These are phyloP conservation scores for Heterobasidion parviporum DNA, from an alignment of 1,284 basidiomycete genomes.

Conservation along the genomic window DNA sequence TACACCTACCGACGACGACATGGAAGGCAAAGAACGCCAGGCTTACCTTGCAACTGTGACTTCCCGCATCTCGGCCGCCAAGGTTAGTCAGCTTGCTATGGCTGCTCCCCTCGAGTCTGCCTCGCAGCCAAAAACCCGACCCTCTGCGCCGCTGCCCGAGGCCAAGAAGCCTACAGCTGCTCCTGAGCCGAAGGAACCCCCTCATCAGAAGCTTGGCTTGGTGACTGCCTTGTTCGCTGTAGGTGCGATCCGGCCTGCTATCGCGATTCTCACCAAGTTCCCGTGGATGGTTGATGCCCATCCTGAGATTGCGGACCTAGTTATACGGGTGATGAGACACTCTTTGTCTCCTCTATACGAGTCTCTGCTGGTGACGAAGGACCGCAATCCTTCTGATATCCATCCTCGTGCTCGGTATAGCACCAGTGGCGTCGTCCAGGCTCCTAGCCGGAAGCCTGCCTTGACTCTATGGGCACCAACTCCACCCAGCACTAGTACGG, in stretches of 20 bases:
- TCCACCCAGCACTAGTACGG: slow-evolving; percentile 63
- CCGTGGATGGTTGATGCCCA: slow-evolving; percentile 83
- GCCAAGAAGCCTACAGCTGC: slow-evolving; percentile 29
- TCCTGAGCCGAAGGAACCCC: slow-evolving; percentile 39
- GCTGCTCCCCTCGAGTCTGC: slow-evolving; percentile 80
- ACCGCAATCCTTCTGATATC: slow-evolving; percentile 50
- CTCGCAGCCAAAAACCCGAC: slow-evolving; percentile 16
- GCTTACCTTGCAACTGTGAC: slow-evolving; percentile 66
- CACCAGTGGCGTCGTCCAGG: slow-evolving; percentile 39
- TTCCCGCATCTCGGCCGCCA: slow-evolving; percentile 56
- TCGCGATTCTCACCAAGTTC: slow-evolving; percentile 75
- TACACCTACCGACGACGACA: slow-evolving; percentile 66
- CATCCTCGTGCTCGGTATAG: slow-evolving; percentile 58
- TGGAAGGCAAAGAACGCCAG: slow-evolving; percentile 53
- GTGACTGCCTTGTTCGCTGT: slow-evolving; percentile 78
- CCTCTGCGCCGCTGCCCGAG: slow-evolving; percentile 19
- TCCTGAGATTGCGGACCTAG: slow-evolving; percentile 78
- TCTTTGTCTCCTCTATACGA: slow-evolving; percentile 69
- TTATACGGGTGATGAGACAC: slow-evolving; percentile 66
- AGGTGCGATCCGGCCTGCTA: slow-evolving; percentile 73
- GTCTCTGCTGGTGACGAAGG: slow-evolving; percentile 37
- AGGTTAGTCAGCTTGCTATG: slow-evolving; percentile 74
- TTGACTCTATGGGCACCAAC: slow-evolving; percentile 67
- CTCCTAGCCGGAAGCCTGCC: slow-evolving; percentile 47
- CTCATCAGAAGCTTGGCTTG: slow-evolving; percentile 81